A percentile compares a stretch with the other conserved stretches of the same genome.
Conservation (phyloP, 2,329 filamentous ascomycete genomes). For the Sporothrix brunneoviolacea region DNA sequence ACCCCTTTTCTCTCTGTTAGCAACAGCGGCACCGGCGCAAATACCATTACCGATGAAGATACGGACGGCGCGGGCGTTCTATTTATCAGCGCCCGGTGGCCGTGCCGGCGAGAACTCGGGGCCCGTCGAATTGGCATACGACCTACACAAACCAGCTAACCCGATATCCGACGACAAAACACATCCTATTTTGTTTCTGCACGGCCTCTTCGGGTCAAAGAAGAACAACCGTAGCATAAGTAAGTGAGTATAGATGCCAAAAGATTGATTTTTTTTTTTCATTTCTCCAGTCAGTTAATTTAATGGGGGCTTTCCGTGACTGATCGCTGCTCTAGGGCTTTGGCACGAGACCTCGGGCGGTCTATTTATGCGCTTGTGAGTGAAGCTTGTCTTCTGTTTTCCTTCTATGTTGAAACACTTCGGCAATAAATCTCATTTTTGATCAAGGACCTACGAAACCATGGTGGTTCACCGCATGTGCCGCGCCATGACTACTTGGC, state of each 20-base stretch:
- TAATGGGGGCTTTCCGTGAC: not conserved
- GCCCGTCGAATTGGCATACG: conserved; percentile 48
- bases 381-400: conserved; percentile 4
- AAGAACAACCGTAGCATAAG: conserved; percentile 92
- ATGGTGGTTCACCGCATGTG: conserved; percentile 81
- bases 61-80: not conserved
- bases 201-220: conserved; percentile 91
- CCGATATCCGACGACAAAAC: conserved; percentile 35
- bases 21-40: not conserved
- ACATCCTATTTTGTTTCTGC: conserved; percentile 75
- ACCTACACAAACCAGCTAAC: conserved; percentile 56
- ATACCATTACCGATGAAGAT: not conserved
- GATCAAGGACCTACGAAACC: conserved; percentile 76
- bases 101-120: not conserved
- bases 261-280: not conserved
- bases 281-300: no score
- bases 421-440: not conserved
- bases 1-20: not conserved
- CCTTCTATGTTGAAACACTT: not conserved
- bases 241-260: conserved; percentile 58
- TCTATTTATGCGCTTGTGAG: conserved; percentile 75
- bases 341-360: conserved; percentile 73
- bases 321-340: conserved; percentile 44
- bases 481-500: conserved; percentile 68
- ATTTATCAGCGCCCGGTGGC: not conserved